phyloP scores from a whole-genome alignment of 23 red algal species.

The Gracilaria vermiculophylla region DNA sequence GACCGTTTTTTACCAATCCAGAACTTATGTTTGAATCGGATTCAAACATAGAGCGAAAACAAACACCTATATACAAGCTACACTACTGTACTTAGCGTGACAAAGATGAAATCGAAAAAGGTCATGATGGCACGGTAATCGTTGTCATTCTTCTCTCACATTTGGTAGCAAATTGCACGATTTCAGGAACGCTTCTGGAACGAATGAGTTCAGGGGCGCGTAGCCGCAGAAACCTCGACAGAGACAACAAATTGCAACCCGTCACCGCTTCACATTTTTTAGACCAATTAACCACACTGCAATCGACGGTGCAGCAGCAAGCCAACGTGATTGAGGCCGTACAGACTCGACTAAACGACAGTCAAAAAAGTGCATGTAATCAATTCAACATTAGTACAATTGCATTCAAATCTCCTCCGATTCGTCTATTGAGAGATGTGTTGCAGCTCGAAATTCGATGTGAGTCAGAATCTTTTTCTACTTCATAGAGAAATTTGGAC shows the following conservation, averaged over 20 bases:
- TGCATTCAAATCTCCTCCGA: constrained; percentile 8
- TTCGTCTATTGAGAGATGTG: constrained; percentile 16
- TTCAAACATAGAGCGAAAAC: too few relatives aligned
- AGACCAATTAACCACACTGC: neutral
- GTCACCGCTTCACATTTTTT: neutral
- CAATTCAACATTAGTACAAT: neutral
- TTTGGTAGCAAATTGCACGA: neutral
- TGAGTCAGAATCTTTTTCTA: too few relatives aligned
- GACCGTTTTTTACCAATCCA: too few relatives aligned
- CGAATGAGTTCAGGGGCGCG: neutral
- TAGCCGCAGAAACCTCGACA: neutral
- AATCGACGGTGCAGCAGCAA: neutral
- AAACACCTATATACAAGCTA: too few relatives aligned
- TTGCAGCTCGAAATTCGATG: too few relatives aligned
- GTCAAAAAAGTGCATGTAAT: neutral
- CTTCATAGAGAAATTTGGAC: too few relatives aligned
- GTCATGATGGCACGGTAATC: neutral
- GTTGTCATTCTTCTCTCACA: neutral
- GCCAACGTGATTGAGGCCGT: neutral
- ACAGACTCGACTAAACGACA: neutral
- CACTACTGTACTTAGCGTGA: too few relatives aligned
- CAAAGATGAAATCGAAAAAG: neutral
- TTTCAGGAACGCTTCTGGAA: neutral
- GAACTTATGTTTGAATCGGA: too few relatives aligned
- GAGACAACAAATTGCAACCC: neutral